Evolutionary conservation across 176 grass and related monocot genomes (phyloP).

Genomic region (Chloris gayana): DNA sequence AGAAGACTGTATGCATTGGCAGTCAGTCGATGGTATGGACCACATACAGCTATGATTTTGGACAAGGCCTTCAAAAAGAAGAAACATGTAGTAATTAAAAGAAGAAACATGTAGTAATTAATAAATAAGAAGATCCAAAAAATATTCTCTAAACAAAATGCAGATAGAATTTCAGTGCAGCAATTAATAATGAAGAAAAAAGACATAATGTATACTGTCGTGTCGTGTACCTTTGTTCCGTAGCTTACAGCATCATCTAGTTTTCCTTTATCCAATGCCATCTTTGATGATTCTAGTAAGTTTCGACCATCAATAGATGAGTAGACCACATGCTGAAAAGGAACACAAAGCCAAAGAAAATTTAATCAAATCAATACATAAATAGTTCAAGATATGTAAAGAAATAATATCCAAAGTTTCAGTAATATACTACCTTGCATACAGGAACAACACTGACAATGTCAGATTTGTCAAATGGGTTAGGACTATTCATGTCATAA

Average conservation of each 20-base stretch:
- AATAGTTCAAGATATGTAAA: background rate
- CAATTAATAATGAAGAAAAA: conserved; percentile 10
- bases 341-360: conserved; percentile 11
- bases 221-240: conserved; percentile 74
- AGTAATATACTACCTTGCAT: conserved; percentile 77
- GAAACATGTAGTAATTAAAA: conserved; percentile 23
- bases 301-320: conserved; percentile 89
- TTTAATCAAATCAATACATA: conserved; percentile 20
- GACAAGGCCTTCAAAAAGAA: conserved; percentile 74
- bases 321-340: conserved; percentile 79
- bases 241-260: conserved; percentile 90
- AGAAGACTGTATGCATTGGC: conserved; percentile 98
- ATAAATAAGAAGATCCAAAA: conserved; percentile 8
- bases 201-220: conserved; percentile 1
- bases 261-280: conserved; percentile 98
- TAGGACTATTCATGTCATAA: conserved; percentile 92
- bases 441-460: conserved; percentile 91
- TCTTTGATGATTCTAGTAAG: conserved; percentile 96
- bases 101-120: conserved; percentile 17
- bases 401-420: conserved; percentile 19
- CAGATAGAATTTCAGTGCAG: conserved; percentile 8
- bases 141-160: background rate
- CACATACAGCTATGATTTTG: conserved; percentile 94
- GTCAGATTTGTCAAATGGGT: conserved; percentile 92
- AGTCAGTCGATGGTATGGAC: conserved; percentile 91